Conservation (phyloP, 1,284 basidiomycete species). For the Omphalotus olearius region DNA sequence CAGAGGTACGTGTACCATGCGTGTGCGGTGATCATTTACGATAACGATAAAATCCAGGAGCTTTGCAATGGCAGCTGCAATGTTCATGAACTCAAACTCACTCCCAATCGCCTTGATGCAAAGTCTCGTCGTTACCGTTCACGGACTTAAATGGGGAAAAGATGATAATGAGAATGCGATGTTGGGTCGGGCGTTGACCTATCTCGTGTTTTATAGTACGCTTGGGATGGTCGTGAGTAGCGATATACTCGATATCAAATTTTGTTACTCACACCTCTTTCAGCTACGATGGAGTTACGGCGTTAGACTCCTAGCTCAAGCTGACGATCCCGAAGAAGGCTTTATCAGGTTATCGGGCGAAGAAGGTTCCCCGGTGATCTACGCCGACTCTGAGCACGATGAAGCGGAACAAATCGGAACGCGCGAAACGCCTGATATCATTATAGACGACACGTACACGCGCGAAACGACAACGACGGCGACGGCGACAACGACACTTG, state of each 20-base stretch:
- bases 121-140: constrained; percentile 82
- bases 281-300: constrained; percentile 91
- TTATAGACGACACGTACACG: constrained; percentile 1
- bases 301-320: constrained; percentile 70
- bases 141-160: constrained; percentile 77
- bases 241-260: constrained; percentile 3
- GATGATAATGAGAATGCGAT: constrained; percentile 84
- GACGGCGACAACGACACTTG: no score
- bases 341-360: constrained; percentile 22
- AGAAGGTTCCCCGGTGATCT: neutral
- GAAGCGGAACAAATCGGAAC: no score
- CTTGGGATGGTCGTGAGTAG: constrained; percentile 84
- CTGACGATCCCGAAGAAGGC: constrained; percentile 46
- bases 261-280: neutral
- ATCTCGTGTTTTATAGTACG: constrained; percentile 90
- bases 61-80: constrained; percentile 81
- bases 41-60: no score
- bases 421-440: constrained; percentile 1
- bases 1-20: constrained; percentile 44
- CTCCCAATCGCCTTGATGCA: constrained; percentile 92
- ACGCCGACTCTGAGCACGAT: neutral
- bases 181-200: constrained; percentile 90
- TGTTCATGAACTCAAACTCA: constrained; percentile 93
- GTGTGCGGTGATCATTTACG: no score
- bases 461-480: no score